These are phyloP conservation scores for Pseudoturritis turrita DNA, from an alignment of 345 rosid species.

Conservation along the genomic window DNA sequence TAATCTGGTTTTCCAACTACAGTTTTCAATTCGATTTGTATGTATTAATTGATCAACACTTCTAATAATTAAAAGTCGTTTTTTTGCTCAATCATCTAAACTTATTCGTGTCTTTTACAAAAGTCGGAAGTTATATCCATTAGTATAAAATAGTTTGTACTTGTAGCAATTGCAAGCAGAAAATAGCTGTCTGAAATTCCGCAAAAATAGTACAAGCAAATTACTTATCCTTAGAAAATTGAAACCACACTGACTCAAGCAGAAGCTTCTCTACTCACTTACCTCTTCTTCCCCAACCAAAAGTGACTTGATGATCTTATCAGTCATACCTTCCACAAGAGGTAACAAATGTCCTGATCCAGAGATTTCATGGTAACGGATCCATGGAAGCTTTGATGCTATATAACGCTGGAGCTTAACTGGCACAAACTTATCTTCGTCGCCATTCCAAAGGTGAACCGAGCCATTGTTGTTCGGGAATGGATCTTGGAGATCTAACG, in stretches of 20 bases:
- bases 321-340: conserved; percentile 43
- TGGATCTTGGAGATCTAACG: conserved; percentile 56
- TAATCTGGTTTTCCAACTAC: too few relatives aligned
- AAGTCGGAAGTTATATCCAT: too few relatives aligned
- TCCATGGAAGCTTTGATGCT: conserved; percentile 45
- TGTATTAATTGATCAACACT: too few relatives aligned
- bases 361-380: conserved; percentile 50
- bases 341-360: conserved; percentile 55
- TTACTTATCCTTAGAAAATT: not conserved
- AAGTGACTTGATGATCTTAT: conserved; percentile 43
- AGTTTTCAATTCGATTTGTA: too few relatives aligned
- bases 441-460: conserved; percentile 78
- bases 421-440: conserved; percentile 56
- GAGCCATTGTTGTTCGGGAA: conserved; percentile 49
- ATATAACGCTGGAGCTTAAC: conserved; percentile 45
- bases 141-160: not conserved
- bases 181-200: not conserved
- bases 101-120: too few relatives aligned
- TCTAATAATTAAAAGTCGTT: too few relatives aligned
- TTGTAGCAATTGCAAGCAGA: not conserved
- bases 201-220: not conserved
- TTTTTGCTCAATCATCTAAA: too few relatives aligned
- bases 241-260: not conserved
- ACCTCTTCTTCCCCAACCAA: conserved; percentile 17
- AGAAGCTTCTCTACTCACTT: conserved; percentile 2